Percentiles rank a stretch among this genome's conserved stretches.
These are phyloP conservation scores for Xylariaceae sp. DNA, from an alignment of 2,329 filamentous ascomycete species.

Conservation along the genomic window DNA sequence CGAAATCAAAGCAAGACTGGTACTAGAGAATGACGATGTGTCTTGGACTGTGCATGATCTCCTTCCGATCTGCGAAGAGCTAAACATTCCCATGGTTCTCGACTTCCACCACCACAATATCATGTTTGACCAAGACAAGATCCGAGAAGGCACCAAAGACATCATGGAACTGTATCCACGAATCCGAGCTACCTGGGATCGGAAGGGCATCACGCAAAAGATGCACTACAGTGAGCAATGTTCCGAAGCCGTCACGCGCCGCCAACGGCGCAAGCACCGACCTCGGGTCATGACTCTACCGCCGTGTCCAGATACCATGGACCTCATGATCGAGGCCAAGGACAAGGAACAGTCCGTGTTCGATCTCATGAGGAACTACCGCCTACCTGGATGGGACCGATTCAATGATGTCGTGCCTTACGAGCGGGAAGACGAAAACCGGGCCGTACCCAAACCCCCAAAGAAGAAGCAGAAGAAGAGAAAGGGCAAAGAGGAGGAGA, in stretches of 20 bases:
- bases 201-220: slow-evolving; percentile 84
- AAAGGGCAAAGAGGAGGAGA: slow-evolving; percentile 30
- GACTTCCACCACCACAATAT: slow-evolving; percentile 98
- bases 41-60: slow-evolving; percentile 90
- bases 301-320: slow-evolving; percentile 79
- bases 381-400: slow-evolving; percentile 72
- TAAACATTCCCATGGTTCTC: slow-evolving; percentile 89
- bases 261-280: slow-evolving; percentile 81
- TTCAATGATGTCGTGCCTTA: slow-evolving; percentile 78
- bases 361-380: slow-evolving; percentile 86
- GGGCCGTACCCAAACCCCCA: slow-evolving; percentile 45
- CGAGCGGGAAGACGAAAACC: slow-evolving; percentile 73
- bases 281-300: slow-evolving; percentile 76
- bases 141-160: slow-evolving; percentile 82
- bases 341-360: slow-evolving; percentile 98
- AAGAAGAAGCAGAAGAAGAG: slow-evolving; percentile 45
- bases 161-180: slow-evolving; percentile 71
- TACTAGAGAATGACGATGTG: slow-evolving; percentile 93
- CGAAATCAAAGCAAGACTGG: slow-evolving; percentile 74
- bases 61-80: slow-evolving; percentile 83
- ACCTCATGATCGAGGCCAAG: slow-evolving; percentile 99
- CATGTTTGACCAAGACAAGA: slow-evolving; percentile 67
- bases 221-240: slow-evolving; percentile 94
- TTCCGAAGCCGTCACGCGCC: slow-evolving; percentile 70
- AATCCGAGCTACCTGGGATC: slow-evolving; percentile 79